These are phyloP conservation scores for Sporothrix phasma DNA, from an alignment of 2,329 filamentous ascomycete genomes.

Conservation along the genomic window DNA sequence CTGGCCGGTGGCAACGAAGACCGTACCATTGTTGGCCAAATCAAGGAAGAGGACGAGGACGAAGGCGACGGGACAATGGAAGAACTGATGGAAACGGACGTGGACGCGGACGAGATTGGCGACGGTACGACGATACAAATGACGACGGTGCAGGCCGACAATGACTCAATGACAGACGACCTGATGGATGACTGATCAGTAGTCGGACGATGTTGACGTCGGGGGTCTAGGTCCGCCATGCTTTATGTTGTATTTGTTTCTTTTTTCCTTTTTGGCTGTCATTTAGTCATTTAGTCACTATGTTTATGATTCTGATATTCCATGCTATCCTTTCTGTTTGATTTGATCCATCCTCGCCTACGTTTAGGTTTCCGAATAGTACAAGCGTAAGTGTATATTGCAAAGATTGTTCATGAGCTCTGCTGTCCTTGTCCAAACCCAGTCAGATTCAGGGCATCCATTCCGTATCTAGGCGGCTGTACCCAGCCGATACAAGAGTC, in stretches of 20 bases:
- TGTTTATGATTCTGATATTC: constrained; percentile 5
- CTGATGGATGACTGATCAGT: constrained; percentile 8
- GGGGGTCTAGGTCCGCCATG: neutral
- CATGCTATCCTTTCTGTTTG: neutral
- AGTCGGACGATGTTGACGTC: neutral
- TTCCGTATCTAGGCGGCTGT: neutral
- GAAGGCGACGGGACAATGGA: constrained; percentile 23
- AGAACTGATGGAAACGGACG: constrained; percentile 13
- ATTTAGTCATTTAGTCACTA: constrained; percentile 1
- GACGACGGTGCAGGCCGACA: constrained; percentile 8
- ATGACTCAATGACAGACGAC: constrained; percentile 15
- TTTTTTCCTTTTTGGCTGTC: neutral
- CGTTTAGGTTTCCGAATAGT: neutral
- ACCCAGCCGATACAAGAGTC: constrained; percentile 47
- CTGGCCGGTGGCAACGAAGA: constrained; percentile 25
- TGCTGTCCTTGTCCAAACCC: neutral
- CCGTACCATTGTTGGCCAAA: constrained; percentile 34
- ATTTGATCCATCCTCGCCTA: neutral
- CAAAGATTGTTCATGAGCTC: neutral
- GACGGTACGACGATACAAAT: constrained; percentile 27
- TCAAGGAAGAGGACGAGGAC: constrained; percentile 41
- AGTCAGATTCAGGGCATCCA: neutral
- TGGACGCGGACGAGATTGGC: constrained; percentile 22
- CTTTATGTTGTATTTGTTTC: neutral
- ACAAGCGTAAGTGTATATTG: neutral